These are phyloP conservation scores for Adenanthera pavonina DNA, from an alignment of 306 rosid genomes.

Conservation along the genomic window DNA sequence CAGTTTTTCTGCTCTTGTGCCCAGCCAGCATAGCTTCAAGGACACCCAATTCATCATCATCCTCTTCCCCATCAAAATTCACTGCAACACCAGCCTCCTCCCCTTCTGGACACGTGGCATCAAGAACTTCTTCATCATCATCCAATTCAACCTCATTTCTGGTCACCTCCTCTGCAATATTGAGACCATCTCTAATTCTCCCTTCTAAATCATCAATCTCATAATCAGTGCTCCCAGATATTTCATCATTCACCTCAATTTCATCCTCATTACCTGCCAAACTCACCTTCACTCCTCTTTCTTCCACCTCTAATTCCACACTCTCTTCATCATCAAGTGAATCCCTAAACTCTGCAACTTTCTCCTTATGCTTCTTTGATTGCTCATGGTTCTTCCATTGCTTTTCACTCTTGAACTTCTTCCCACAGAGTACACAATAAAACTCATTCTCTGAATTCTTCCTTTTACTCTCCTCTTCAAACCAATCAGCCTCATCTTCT, in stretches of 20 bases:
- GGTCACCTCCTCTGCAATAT: conserved; percentile 41
- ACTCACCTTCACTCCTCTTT: conserved; percentile 32
- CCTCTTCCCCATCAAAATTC: conserved; percentile 42
- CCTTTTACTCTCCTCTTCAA: conserved; percentile 50
- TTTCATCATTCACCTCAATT: conserved; percentile 33
- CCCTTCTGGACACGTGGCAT: conserved; percentile 32
- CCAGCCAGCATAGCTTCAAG: conserved; percentile 80
- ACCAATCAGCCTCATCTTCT: conserved; percentile 35
- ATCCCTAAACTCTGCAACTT: conserved; percentile 75
- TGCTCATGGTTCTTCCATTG: conserved; percentile 99
- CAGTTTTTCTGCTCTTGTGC: conserved; percentile 53
- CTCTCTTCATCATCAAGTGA: conserved; percentile 56
- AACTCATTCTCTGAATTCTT: conserved; percentile 61
- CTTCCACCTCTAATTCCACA: conserved; percentile 44
- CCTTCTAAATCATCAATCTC: conserved; percentile 48
- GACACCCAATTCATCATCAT: conserved; percentile 55
- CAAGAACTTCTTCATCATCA: conserved; percentile 41
- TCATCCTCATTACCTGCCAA: conserved; percentile 46
- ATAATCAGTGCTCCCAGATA: conserved; percentile 31
- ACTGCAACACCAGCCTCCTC: conserved; percentile 27
- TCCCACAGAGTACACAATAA: conserved; percentile 90
- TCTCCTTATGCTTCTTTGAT: conserved; percentile 92
- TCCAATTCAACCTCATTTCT: conserved; percentile 41
- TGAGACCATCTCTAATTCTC: conserved; percentile 39
- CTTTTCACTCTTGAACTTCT: conserved; percentile 99